Evolutionary conservation across 2,329 filamentous ascomycete species (phyloP).

Genomic region (Fusarium secorum): DNA sequence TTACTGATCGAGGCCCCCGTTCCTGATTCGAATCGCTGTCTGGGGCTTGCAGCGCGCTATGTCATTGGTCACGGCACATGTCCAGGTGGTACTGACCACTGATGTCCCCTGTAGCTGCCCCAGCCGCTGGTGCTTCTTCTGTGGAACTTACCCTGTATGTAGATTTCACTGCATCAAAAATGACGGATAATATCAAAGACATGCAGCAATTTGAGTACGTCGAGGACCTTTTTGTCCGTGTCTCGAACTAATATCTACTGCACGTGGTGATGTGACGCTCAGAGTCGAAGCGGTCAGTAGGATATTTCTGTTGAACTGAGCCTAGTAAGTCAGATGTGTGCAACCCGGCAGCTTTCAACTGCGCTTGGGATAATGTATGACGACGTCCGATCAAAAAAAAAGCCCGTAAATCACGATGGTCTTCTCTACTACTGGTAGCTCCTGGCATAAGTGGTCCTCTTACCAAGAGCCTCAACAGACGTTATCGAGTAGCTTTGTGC

Average conservation of each 20-base stretch:
- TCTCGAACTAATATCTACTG: not conserved
- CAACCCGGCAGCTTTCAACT: not conserved
- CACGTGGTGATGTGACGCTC: not conserved
- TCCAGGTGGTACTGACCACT: conserved; percentile 10
- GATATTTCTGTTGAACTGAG: not conserved
- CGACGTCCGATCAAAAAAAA: not conserved
- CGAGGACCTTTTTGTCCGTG: conserved; percentile 12
- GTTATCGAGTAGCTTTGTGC: not conserved
- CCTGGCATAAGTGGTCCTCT: not conserved
- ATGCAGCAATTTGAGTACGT: not conserved
- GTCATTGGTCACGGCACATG: conserved; percentile 5
- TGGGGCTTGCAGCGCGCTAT: conserved; percentile 14
- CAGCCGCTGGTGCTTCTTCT: conserved; percentile 5
- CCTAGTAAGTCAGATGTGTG: not conserved
- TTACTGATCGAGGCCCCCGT: conserved; percentile 26
- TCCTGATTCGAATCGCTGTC: conserved; percentile 29
- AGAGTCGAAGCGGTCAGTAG: conserved; percentile 9
- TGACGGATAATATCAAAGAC: not conserved
- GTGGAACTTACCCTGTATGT: conserved; percentile 29
- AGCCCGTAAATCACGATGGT: not conserved
- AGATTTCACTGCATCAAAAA: conserved; percentile 8
- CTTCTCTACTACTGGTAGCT: not conserved
- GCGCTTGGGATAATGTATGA: conserved; percentile 2
- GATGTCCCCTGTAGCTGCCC: not conserved
- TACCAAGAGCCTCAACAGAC: conserved; percentile 7